Conservation (phyloP, 352 stramenopile genomes). For the Phytophthora tubulina region DNA sequence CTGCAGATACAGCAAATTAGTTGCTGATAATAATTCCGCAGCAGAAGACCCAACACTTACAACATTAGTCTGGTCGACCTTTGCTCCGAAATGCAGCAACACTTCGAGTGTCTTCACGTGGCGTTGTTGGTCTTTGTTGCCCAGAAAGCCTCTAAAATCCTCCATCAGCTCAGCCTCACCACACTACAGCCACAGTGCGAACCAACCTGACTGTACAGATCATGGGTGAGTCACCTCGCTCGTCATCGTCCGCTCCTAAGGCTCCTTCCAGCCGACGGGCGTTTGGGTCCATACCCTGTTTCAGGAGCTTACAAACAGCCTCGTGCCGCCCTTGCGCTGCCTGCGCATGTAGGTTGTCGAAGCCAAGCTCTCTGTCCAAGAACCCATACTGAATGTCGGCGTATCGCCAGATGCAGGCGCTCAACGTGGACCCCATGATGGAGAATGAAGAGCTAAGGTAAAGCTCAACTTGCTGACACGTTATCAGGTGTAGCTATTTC, state of each 20-base stretch:
- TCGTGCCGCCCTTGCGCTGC: constrained; percentile 56
- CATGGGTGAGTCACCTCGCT: constrained; percentile 62
- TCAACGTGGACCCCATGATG: constrained; percentile 61
- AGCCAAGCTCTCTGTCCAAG: constrained; percentile 61
- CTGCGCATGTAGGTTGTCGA: constrained; percentile 59
- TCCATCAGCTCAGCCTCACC: not conserved
- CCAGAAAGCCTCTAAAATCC: constrained; percentile 40
- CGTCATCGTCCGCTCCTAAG: constrained; percentile 53
- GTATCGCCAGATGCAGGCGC: constrained; percentile 64
- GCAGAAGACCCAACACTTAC: constrained; percentile 27
- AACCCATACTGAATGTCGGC: constrained; percentile 69
- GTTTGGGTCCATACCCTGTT: constrained; percentile 74
- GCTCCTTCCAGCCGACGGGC: constrained; percentile 39
- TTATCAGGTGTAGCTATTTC: constrained; percentile 17
- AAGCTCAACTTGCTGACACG: constrained; percentile 7
- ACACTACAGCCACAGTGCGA: not conserved
- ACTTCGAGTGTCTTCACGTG: constrained; percentile 68
- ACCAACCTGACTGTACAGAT: constrained; percentile 65
- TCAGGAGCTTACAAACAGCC: constrained; percentile 55
- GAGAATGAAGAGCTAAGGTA: not conserved
- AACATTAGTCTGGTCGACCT: constrained; percentile 64
- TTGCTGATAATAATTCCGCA: not conserved
- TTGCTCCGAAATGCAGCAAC: constrained; percentile 60
- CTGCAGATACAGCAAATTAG: constrained; percentile 22
- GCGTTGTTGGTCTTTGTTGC: constrained; percentile 57